Evolutionary conservation across 2,329 filamentous ascomycete genomes (phyloP).

Genomic region (Epichloe sibirici): DNA sequence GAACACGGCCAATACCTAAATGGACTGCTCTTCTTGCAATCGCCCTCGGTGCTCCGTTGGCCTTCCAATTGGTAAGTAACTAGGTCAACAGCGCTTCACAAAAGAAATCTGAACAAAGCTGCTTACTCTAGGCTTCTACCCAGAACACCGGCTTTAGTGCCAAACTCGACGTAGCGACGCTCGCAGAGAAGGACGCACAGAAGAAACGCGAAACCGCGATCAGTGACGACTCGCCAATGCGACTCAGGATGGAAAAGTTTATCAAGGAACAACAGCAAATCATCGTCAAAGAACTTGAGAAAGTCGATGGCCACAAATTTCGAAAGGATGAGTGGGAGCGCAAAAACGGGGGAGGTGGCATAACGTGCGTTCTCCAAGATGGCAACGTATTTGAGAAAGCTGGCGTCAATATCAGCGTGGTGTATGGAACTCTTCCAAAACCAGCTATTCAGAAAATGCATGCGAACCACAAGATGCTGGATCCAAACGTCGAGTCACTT

Average conservation of each 20-base stretch:
- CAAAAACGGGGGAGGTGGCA: slow-evolving; percentile 86
- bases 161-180: slow-evolving; percentile 50
- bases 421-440: slow-evolving; percentile 82
- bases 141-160: slow-evolving; percentile 31
- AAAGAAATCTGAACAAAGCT: neutral
- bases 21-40: slow-evolving; percentile 2
- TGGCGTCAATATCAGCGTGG: slow-evolving; percentile 87
- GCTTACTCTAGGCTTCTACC: neutral
- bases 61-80: slow-evolving; percentile 3
- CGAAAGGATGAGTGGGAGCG: slow-evolving; percentile 76
- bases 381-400: slow-evolving; percentile 97
- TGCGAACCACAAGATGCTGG: slow-evolving; percentile 85
- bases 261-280: slow-evolving; percentile 85
- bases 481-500: slow-evolving; percentile 63
- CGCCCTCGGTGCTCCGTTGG: slow-evolving; percentile 1
- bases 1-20: neutral
- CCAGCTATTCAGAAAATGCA: slow-evolving; percentile 88
- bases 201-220: slow-evolving; percentile 60
- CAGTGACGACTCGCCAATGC: slow-evolving; percentile 77
- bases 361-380: slow-evolving; percentile 89
- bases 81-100: neutral
- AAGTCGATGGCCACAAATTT: slow-evolving; percentile 75
- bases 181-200: slow-evolving; percentile 75
- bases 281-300: slow-evolving; percentile 73
- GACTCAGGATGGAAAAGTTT: slow-evolving; percentile 91